These are phyloP conservation scores for Gastrodia elata DNA, from an alignment of 106 monocot genomes.

Conservation along the genomic window DNA sequence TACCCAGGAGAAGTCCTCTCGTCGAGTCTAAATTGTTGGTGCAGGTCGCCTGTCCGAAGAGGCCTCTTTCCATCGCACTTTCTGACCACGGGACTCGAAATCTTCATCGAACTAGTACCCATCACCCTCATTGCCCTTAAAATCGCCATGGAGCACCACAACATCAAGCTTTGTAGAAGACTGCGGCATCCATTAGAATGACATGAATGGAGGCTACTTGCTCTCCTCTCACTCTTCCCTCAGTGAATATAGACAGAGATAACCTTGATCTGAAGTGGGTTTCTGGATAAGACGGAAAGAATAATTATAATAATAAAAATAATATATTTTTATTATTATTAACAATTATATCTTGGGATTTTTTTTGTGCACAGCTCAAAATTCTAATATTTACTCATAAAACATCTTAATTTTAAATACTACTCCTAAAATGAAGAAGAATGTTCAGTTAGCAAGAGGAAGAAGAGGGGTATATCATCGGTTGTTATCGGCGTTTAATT, in stretches of 20 bases:
- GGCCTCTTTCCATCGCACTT: slow-evolving; percentile 42
- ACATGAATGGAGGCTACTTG: slow-evolving; percentile 37
- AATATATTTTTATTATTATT: no score
- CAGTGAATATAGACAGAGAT: slow-evolving; percentile 30
- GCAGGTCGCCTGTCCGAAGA: slow-evolving; percentile 35
- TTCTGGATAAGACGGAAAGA: no score
- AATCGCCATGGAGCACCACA: slow-evolving; percentile 40
- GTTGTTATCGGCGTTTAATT: no score
- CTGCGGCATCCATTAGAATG: slow-evolving; percentile 28
- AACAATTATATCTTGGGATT: no score
- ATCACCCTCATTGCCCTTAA: slow-evolving; percentile 42
- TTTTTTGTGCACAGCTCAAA: no score
- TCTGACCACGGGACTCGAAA: slow-evolving; percentile 34
- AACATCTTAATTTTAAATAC: no score
- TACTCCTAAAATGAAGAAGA: no score
- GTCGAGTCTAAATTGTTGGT: slow-evolving; percentile 36
- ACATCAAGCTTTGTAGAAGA: slow-evolving; percentile 33
- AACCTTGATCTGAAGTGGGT: slow-evolving; percentile 31
- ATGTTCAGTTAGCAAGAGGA: no score
- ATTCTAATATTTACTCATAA: no score
- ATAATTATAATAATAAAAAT: no score
- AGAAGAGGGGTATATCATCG: no score
- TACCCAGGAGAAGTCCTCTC: slow-evolving; percentile 26
- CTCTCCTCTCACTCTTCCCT: slow-evolving; percentile 39
- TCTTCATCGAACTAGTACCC: slow-evolving; percentile 28